Evolutionary conservation across 805 yeast species (phyloP).

Genomic region (Saturnispora gosingensis): DNA sequence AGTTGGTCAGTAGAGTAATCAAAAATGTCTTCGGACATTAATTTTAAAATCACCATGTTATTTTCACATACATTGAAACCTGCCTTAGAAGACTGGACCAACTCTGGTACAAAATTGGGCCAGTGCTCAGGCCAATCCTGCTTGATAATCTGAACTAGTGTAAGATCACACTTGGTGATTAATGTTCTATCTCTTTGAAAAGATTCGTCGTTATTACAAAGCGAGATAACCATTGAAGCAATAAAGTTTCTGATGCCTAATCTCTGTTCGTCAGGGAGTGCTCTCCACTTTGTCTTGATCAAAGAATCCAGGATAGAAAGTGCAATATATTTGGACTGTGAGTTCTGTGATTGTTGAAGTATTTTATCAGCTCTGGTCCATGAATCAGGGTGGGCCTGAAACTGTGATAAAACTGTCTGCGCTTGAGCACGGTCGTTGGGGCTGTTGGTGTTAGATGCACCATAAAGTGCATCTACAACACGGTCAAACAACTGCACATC

Average conservation of each 20-base stretch:
- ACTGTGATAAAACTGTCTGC: conserved; percentile 60
- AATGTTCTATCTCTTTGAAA: conserved; percentile 70
- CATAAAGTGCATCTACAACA: conserved; percentile 80
- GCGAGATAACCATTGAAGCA: conserved; percentile 84
- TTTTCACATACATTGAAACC: conserved; percentile 94
- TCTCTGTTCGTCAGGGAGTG: conserved; percentile 80
- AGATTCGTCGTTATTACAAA: conserved; percentile 74
- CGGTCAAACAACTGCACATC: conserved; percentile 74
- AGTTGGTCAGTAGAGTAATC: conserved; percentile 92
- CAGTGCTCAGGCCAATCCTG: conserved; percentile 99
- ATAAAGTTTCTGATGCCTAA: conserved; percentile 89
- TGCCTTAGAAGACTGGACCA: conserved; percentile 73
- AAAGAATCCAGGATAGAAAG: conserved; percentile 81
- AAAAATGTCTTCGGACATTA: conserved; percentile 91
- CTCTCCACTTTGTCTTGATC: conserved; percentile 89
- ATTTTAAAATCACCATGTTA: conserved; percentile 84
- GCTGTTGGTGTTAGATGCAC: conserved; percentile 43
- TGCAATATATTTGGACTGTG: conserved; percentile 91
- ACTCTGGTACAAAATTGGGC: conserved; percentile 95
- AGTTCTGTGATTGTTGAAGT: conserved; percentile 62
- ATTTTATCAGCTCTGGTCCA: conserved; percentile 94
- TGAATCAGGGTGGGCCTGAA: conserved; percentile 90
- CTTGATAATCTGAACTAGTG: conserved; percentile 86
- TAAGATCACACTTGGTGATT: conserved; percentile 87
- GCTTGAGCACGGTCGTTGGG: conserved; percentile 52